Conservation (phyloP, 306 rosid species). For the Trichosanthes truncata region DNA sequence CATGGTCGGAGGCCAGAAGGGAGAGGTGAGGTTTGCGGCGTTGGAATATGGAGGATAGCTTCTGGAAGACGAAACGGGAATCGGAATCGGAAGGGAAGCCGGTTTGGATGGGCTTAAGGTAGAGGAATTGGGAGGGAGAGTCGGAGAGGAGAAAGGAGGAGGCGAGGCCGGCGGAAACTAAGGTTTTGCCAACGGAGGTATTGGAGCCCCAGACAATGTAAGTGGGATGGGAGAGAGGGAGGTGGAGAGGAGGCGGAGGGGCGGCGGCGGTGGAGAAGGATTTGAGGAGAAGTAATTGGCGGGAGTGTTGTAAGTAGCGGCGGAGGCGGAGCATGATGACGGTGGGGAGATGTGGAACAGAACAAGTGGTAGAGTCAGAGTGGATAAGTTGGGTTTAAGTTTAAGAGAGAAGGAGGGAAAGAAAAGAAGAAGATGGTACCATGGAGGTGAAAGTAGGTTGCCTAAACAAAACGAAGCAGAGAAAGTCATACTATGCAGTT, state of each 20-base stretch:
- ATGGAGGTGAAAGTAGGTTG: neutral
- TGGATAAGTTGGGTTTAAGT: neutral
- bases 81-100: slow-evolving; percentile 89
- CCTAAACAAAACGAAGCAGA: neutral
- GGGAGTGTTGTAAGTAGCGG: slow-evolving; percentile 19
- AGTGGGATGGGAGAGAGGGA: slow-evolving; percentile 70
- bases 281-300: slow-evolving; percentile 4
- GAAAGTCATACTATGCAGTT: neutral
- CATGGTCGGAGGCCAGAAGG: slow-evolving; percentile 40
- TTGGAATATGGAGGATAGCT: slow-evolving; percentile 29
- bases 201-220: slow-evolving; percentile 80
- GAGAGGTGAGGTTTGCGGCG: slow-evolving; percentile 23
- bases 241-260: slow-evolving; percentile 16
- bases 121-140: slow-evolving; percentile 40
- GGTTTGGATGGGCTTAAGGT: slow-evolving; percentile 83
- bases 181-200: slow-evolving; percentile 89
- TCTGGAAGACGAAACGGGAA: slow-evolving; percentile 58
- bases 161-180: slow-evolving; percentile 84
- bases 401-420: neutral
- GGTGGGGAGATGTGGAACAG: neutral
- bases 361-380: neutral
- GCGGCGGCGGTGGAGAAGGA: slow-evolving; percentile 17
- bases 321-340: slow-evolving; percentile 21
- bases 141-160: slow-evolving; percentile 40
- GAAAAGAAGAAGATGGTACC: neutral